Conservation (phyloP, 805 yeast species). For the Maudiozyma turicensis region DNA sequence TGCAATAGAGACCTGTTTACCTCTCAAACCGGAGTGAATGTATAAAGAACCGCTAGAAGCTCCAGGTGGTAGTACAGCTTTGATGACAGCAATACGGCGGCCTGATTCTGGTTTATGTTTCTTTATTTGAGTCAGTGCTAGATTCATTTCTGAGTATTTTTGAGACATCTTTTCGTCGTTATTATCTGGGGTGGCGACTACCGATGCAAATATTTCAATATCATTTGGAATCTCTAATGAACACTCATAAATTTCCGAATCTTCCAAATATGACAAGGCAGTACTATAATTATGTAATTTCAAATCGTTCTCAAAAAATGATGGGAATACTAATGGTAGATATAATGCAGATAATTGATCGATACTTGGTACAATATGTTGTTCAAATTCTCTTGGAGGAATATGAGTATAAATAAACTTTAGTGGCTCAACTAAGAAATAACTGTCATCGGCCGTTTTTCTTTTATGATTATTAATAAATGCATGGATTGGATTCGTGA, state of each 20-base stretch:
- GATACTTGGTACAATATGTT: constrained; percentile 78
- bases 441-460: constrained; percentile 38
- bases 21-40: constrained; percentile 61
- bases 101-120: constrained; percentile 45
- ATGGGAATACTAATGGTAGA: constrained; percentile 80
- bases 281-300: constrained; percentile 62
- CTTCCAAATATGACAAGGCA: constrained; percentile 61
- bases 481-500: constrained; percentile 42
- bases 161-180: constrained; percentile 4
- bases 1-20: constrained; percentile 45
- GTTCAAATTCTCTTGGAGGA: constrained; percentile 69
- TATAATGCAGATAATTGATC: constrained; percentile 69
- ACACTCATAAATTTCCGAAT: constrained; percentile 71
- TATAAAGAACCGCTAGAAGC: constrained; percentile 61
- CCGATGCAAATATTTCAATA: constrained; percentile 54
- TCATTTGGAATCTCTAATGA: constrained; percentile 62
- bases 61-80: constrained; percentile 70
- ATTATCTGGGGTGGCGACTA: constrained; percentile 40
- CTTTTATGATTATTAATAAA: constrained; percentile 28
- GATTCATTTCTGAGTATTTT: constrained; percentile 28
- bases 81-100: constrained; percentile 61
- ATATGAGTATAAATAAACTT: constrained; percentile 75
- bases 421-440: constrained; percentile 70
- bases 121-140: constrained; percentile 67
- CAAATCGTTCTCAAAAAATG: constrained; percentile 53